Evolutionary conservation across 2,329 filamentous ascomycete species (phyloP).

Genomic region (Aspergillus luchuensis): DNA sequence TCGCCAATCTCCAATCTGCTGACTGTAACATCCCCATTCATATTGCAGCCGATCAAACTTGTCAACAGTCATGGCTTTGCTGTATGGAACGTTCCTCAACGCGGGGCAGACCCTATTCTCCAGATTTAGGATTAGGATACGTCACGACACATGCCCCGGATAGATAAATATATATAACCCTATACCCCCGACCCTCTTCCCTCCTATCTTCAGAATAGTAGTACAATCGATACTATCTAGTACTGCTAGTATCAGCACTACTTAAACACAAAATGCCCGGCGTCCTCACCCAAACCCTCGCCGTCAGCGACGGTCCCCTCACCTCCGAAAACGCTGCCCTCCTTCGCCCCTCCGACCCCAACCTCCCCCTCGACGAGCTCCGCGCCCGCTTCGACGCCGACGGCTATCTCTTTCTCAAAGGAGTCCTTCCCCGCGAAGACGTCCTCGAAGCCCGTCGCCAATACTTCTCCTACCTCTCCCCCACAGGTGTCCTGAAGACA

Average conservation of each 20-base stretch:
- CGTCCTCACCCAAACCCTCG: conserved; percentile 15
- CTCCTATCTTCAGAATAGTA: neutral
- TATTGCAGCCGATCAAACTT: no score
- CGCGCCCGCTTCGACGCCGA: conserved; percentile 51
- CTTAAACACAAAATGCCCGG: conserved; percentile 13
- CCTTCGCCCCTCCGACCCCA: conserved; percentile 47
- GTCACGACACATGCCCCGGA: neutral
- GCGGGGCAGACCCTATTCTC: neutral
- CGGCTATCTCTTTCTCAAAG: conserved; percentile 60
- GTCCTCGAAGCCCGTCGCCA: conserved; percentile 54
- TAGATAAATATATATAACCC: neutral
- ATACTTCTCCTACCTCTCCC: conserved; percentile 57
- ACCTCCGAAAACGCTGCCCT: conserved; percentile 46
- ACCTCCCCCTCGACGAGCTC: conserved; percentile 52
- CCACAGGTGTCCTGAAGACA: conserved; percentile 59
- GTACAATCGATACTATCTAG: neutral
- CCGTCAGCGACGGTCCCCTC: conserved; percentile 52
- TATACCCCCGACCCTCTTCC: neutral
- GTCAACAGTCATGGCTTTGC: neutral
- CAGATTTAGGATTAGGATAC: neutral
- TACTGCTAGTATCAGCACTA: neutral
- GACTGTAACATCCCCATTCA: no score
- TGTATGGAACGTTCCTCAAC: neutral
- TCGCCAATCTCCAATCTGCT: no score
- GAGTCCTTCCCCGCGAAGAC: conserved; percentile 55